Evolutionary conservation across 106 monocot species (phyloP).

Genomic region (Dendrobium chrysotoxum): DNA sequence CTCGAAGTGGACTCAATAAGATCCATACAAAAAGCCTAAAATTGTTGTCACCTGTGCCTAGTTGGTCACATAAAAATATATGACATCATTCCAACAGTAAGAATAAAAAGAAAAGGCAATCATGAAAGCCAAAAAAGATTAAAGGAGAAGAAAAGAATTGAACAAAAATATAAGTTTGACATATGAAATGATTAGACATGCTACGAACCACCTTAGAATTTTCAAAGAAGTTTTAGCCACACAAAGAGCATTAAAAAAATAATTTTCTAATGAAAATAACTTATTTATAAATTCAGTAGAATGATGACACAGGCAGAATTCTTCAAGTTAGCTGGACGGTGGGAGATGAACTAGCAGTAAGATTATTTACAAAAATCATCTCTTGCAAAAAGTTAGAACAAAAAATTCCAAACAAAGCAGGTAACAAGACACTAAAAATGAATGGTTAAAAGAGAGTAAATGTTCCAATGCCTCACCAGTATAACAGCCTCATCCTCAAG

Average conservation of each 20-base stretch:
- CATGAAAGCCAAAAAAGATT: too few species aligned
- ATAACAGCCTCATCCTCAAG: constrained; percentile 95
- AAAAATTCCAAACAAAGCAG: neutral
- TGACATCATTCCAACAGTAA: too few species aligned
- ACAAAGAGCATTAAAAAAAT: neutral
- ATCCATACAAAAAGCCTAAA: too few species aligned
- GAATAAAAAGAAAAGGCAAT: too few species aligned
- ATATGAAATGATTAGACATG: neutral
- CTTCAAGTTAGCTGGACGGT: neutral
- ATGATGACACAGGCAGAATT: neutral
- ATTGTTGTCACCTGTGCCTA: too few species aligned
- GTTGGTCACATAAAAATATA: too few species aligned
- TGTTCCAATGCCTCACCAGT: constrained; percentile 37
- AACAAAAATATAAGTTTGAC: neutral
- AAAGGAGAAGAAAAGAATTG: neutral
- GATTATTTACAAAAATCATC: neutral
- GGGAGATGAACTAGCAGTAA: neutral
- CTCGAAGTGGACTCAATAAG: too few species aligned
- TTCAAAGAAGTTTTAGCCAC: neutral
- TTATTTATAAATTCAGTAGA: neutral
- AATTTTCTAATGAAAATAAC: neutral
- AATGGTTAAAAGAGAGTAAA: neutral
- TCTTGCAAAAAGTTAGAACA: neutral
- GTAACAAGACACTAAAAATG: neutral
- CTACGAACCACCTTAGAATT: neutral